A percentile compares a stretch with the other conserved stretches of the same genome.
Evolutionary conservation across 1,139 yeast species (phyloP).

Genomic region (Suzukiozyma palmioleophila): DNA sequence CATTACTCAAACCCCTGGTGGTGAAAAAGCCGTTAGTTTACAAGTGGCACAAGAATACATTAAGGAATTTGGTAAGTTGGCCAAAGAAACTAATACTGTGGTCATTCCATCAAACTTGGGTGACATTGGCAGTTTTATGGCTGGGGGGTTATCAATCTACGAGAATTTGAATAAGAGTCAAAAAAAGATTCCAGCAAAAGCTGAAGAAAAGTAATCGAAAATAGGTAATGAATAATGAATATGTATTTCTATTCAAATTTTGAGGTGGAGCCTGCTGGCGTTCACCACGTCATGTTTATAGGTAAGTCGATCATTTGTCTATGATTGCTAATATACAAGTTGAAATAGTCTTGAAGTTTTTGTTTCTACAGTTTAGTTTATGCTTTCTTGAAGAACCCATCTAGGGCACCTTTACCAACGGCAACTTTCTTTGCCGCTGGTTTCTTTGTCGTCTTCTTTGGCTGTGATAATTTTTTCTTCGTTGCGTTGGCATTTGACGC

Average conservation of each 20-base stretch:
- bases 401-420: conserved; percentile 58
- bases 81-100: conserved; percentile 76
- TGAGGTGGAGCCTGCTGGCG: not conserved
- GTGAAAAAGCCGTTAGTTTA: conserved; percentile 68
- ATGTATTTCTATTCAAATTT: not conserved
- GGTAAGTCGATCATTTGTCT: conserved; percentile 1
- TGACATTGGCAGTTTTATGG: conserved; percentile 71
- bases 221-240: not conserved
- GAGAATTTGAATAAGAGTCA: conserved; percentile 41
- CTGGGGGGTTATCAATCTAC: conserved; percentile 71
- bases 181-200: conserved; percentile 2
- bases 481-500: conserved; percentile 11
- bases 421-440: conserved; percentile 36
- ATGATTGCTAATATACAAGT: conserved; percentile 1
- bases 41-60: conserved; percentile 84
- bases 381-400: conserved; percentile 50
- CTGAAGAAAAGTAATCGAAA: not conserved
- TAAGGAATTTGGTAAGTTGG: conserved; percentile 75
- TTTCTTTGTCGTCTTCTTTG: conserved; percentile 18
- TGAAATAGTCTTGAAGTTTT: not conserved
- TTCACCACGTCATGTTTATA: conserved; percentile 1
- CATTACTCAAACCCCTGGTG: conserved; percentile 64
- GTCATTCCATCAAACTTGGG: conserved; percentile 75
- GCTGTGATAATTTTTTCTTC: conserved; percentile 13
- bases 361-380: conserved; percentile 7